Percentiles rank a stretch among this genome's conserved stretches.
Conservation (phyloP, 176 grass and related monocot species). For the Lolium perenne region DNA sequence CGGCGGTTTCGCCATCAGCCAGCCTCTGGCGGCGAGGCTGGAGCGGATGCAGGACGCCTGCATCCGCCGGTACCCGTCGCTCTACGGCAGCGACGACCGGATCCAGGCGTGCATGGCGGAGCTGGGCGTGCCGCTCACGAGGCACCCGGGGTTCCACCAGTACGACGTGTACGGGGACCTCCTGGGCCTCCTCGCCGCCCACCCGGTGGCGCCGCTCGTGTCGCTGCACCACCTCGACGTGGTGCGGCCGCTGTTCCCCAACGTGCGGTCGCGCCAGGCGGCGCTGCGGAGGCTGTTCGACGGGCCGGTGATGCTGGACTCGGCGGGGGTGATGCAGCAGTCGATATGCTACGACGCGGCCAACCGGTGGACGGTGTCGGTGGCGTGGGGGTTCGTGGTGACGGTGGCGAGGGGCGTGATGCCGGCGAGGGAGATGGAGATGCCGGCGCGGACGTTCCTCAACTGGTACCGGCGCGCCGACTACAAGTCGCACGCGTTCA, state of each 20-base stretch:
- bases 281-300: slow-evolving; percentile 64
- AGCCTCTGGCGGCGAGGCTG: slow-evolving; percentile 58
- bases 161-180: slow-evolving; percentile 79
- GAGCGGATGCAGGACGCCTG: slow-evolving; percentile 65
- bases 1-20: slow-evolving; percentile 78
- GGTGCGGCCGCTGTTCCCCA: slow-evolving; percentile 68
- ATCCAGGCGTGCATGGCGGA: slow-evolving; percentile 90
- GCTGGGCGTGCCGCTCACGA: slow-evolving; percentile 67
- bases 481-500: slow-evolving; percentile 71
- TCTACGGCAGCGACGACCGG: slow-evolving; percentile 77
- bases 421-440: slow-evolving; percentile 78
- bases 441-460: slow-evolving; percentile 66
- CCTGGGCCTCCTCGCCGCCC: slow-evolving; percentile 69
- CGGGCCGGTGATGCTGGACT: slow-evolving; percentile 62
- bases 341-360: slow-evolving; percentile 72
- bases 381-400: slow-evolving; percentile 79
- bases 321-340: slow-evolving; percentile 66
- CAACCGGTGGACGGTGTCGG: slow-evolving; percentile 65
- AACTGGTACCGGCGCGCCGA: slow-evolving; percentile 75
- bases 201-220: slow-evolving; percentile 64
- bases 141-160: slow-evolving; percentile 74
- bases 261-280: slow-evolving; percentile 25
- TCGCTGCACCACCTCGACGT: slow-evolving; percentile 81
- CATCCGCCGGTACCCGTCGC: slow-evolving; percentile 60
- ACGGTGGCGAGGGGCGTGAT: slow-evolving; percentile 62